Conservation (phyloP, 1,284 basidiomycete genomes). For the Schizophyllum amplum region DNA sequence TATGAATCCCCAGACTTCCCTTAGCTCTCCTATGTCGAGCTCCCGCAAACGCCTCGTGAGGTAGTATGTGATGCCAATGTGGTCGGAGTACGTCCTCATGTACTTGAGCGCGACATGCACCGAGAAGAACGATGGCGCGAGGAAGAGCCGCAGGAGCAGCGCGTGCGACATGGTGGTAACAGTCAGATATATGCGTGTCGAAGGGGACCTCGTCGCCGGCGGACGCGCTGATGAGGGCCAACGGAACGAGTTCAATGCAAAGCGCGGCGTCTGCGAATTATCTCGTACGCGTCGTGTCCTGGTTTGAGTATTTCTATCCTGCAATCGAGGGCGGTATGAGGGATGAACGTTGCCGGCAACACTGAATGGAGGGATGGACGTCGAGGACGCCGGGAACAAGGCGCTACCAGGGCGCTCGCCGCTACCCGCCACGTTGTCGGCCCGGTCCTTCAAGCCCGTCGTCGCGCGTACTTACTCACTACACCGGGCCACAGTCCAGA, state of each 20-base stretch:
- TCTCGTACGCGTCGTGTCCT: background rate
- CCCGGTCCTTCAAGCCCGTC: background rate
- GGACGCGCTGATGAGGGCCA: background rate
- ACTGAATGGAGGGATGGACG: no score
- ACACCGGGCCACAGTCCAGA: no score
- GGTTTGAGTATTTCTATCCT: background rate
- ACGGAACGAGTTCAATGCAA: background rate
- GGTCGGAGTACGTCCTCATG: constrained; percentile 82
- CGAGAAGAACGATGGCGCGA: constrained; percentile 85
- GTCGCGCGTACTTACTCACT: no score
- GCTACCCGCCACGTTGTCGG: background rate
- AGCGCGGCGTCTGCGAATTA: no score
- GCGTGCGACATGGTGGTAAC: constrained; percentile 56
- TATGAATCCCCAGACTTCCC: constrained; percentile 95
- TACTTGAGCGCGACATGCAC: constrained; percentile 89
- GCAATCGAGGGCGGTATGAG: background rate
- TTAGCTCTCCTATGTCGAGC: constrained; percentile 74
- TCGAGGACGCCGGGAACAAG: background rate
- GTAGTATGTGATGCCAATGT: constrained; percentile 95
- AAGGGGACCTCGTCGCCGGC: background rate
- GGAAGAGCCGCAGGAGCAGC: constrained; percentile 79
- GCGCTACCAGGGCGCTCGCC: no score
- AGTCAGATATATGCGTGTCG: background rate
- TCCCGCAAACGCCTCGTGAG: constrained; percentile 77
- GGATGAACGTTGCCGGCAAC: background rate